Evolutionary conservation across 2,329 filamentous ascomycete genomes (phyloP), one percentile per base, ranked within the genome.

Genomic region (Macrophomina phaseolina): DNA sequence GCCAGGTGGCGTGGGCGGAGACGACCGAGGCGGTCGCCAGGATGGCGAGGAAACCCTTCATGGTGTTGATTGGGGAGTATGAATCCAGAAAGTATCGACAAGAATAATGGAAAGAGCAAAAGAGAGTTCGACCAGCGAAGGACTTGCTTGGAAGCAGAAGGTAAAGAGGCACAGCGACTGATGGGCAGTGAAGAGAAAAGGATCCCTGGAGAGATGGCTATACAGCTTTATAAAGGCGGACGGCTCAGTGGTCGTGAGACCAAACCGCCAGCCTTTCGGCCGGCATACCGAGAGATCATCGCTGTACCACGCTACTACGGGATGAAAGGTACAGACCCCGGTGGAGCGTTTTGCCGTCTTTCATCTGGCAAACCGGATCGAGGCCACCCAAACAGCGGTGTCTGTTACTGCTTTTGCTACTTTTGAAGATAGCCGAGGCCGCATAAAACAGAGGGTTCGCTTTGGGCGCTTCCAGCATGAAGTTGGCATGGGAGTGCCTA

Each of bases 1-100:
- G 77, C 75, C 75, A 79, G 71, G 77, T 79, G 2, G 77, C 75
- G 71, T 79, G 77, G 16, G 76, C 76, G 28, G 76, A 78, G 66
- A 74, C 77, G 45, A 73, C 72, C 5, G 74, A 74, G 62, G 70
- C 75, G 12, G 75, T 69, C 46, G 77, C 76, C 64, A 78, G 72
- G 49, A 78, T 62, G 36, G 76, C 68, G 52, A 76, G 51, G 60
- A 66, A 51, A 23, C 53, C 42, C 64, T 66, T 66, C 64, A 66
- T 66, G 45, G 16, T 66, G 55, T 16, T 52, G 23, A 28, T 56
- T 32, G 9, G 40, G 34, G 30, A 12, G n/a, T 32, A 34, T 5
- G n/a, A 7, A 32, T 14, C 48, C 48, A 28, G 28, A 38, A 55
- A 48, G 32, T 48, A 51, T 46, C 11, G 52, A 40, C 36, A 40